phyloP scores from a whole-genome alignment of 805 yeast species.

The Hanseniaspora lachancei region DNA sequence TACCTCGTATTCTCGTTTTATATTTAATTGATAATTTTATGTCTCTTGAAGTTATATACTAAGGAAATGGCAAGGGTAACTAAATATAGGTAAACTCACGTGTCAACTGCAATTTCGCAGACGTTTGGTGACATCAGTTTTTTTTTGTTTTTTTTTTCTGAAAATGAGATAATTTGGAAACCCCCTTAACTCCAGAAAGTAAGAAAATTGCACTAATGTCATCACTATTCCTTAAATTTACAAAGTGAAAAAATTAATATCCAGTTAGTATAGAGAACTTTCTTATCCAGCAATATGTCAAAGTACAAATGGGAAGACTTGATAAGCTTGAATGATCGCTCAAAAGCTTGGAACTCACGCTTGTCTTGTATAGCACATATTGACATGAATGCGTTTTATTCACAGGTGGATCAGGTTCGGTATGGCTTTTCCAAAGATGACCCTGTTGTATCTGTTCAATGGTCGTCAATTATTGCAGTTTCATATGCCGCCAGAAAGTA shows the following conservation, averaged over 20 bases:
- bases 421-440: conserved; percentile 49
- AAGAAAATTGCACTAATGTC: too few species aligned
- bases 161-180: too few species aligned
- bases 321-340: conserved; percentile 33
- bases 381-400: conserved; percentile 90
- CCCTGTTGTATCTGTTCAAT: conserved; percentile 90
- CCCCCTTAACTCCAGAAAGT: too few species aligned
- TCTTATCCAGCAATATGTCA: conserved; percentile 25
- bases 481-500: conserved; percentile 76
- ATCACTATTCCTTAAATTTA: neutral
- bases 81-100: too few species aligned
- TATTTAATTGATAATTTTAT: too few species aligned
- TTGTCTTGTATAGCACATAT: conserved; percentile 71
- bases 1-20: too few species aligned
- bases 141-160: too few species aligned
- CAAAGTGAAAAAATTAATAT: neutral
- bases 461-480: conserved; percentile 83
- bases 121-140: too few species aligned
- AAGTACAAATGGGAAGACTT: conserved; percentile 39
- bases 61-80: too few species aligned
- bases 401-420: conserved; percentile 80
- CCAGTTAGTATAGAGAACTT: neutral
- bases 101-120: too few species aligned
- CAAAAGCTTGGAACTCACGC: conserved; percentile 46
- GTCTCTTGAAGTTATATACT: too few species aligned